Evolutionary conservation across 2,329 filamentous ascomycete genomes (phyloP), one percentile per base, ranked within the genome.

Genomic region (Niveomyces coronatus): DNA sequence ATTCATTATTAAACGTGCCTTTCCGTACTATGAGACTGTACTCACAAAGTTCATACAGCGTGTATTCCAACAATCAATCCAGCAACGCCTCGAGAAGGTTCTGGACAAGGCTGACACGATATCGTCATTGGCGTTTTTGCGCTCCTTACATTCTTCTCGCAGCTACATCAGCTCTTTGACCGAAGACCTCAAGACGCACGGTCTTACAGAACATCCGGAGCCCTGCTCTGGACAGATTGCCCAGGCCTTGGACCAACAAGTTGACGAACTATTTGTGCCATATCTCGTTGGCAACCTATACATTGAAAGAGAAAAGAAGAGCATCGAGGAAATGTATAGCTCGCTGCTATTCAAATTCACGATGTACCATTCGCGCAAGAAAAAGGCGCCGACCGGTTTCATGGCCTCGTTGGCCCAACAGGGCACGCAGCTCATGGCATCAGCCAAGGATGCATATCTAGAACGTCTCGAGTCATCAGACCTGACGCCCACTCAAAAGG

Each of bases 31-130:
- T 49, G 91, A 98, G 51, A 88, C 89, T 43, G 91, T 98, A 1
- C 66, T 98, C 35, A 80, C 80, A 46, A 89, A 89, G 50, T 98
- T 98, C 51, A 72, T 98, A 36, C 91, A 98, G 60, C 76, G 91
- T 47, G 82, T 98, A 9, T 98, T 98, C 53, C 91, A 98, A 55
- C 91, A 98, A 60, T 96, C 89, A 2, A 88, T 98, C 45, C 93
- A 98, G 60, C 89, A 96, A 58, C 76, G 89, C 11, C 70, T 98
- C 9, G 91, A 98, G 56, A 85, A 94, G 76, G 88, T 98, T 4
- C 67, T 98, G 33, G 88, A 94, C 50, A 96, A 96, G 62, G 91
- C 91, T 13, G 83, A 85, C 47, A 85, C 83, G 5, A 79, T 96
- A 13, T 98, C 93, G 0, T 88, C 87, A 0, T 66, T 98, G 20